phyloP scores from a whole-genome alignment of 176 grass and related monocot genomes.

The Dactylis glomerata region DNA sequence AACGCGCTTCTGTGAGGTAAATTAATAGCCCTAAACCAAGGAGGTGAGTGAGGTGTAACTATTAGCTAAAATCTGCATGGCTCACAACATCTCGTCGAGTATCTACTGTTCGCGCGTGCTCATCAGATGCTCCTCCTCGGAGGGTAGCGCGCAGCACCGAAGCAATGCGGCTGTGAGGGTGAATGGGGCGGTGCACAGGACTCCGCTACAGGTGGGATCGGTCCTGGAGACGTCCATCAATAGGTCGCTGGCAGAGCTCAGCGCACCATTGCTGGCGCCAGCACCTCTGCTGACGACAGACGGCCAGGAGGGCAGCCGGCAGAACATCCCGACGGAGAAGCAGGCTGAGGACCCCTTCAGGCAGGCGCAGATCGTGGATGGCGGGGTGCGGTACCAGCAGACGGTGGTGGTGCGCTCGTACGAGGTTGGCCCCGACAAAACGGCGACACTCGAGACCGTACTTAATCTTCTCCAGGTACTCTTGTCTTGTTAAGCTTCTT shows the following conservation, averaged over 20 bases:
- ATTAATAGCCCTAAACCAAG: not conserved
- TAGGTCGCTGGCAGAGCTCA: slow-evolving; percentile 27
- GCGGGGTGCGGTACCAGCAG: slow-evolving; percentile 62
- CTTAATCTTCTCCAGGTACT: slow-evolving; percentile 66
- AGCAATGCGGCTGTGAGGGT: slow-evolving; percentile 19
- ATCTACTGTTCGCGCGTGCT: slow-evolving; percentile 2
- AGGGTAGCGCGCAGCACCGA: not conserved
- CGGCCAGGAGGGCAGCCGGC: slow-evolving; percentile 17
- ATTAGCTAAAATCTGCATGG: not conserved
- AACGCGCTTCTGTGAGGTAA: not conserved
- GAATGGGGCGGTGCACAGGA: slow-evolving; percentile 39
- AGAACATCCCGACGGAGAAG: slow-evolving; percentile 63
- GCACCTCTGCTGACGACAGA: not conserved
- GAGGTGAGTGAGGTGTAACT: not conserved
- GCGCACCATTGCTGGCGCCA: slow-evolving; percentile 3
- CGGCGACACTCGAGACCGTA: slow-evolving; percentile 59
- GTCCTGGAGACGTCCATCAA: slow-evolving; percentile 31
- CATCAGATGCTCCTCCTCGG: slow-evolving; percentile 24
- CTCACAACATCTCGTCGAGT: not conserved
- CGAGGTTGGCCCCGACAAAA: slow-evolving; percentile 56
- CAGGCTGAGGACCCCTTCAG: slow-evolving; percentile 50
- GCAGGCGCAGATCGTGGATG: slow-evolving; percentile 56
- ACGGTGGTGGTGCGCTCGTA: slow-evolving; percentile 61
- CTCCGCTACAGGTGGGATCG: slow-evolving; percentile 4
- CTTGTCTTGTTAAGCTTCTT: not conserved